Evolutionary conservation across 208 protist genomes (phyloP).

Genomic region (Acanthamoeba divionensis): DNA sequence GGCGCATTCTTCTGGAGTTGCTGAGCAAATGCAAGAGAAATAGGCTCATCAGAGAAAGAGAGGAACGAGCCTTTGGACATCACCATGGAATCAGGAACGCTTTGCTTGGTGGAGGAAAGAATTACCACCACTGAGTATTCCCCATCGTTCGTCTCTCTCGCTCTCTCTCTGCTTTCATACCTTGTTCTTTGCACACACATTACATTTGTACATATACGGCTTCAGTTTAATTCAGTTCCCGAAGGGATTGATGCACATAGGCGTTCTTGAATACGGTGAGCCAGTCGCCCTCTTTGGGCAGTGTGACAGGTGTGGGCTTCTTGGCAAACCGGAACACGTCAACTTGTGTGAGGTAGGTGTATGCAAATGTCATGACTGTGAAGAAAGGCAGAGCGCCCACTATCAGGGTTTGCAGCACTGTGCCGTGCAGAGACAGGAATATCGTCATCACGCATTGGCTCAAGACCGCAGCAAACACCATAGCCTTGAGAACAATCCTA

Average conservation of each 20-base stretch:
- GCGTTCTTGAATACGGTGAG: neutral
- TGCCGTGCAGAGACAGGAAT: conserved; percentile 44
- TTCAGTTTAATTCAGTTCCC: no score
- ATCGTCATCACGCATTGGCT: conserved; percentile 4
- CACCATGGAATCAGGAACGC: no score
- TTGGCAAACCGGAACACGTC: conserved; percentile 18
- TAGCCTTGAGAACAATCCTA: conserved; percentile 4
- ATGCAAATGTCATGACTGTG: neutral
- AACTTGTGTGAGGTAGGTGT: neutral
- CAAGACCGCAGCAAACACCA: conserved; percentile 25
- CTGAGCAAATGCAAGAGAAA: neutral
- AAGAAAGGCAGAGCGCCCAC: neutral
- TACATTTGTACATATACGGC: no score
- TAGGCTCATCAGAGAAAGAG: neutral
- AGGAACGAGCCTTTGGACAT: no score
- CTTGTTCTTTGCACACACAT: no score
- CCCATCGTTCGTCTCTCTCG: no score
- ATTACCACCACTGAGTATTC: no score
- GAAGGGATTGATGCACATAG: conserved; percentile 4
- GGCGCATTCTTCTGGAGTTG: neutral
- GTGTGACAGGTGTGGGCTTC: neutral
- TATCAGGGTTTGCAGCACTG: neutral
- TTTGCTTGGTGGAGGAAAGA: no score
- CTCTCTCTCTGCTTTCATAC: no score
- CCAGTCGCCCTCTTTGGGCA: neutral